Conservation (phyloP, 306 rosid species). For the Cucumis hystrix region DNA sequence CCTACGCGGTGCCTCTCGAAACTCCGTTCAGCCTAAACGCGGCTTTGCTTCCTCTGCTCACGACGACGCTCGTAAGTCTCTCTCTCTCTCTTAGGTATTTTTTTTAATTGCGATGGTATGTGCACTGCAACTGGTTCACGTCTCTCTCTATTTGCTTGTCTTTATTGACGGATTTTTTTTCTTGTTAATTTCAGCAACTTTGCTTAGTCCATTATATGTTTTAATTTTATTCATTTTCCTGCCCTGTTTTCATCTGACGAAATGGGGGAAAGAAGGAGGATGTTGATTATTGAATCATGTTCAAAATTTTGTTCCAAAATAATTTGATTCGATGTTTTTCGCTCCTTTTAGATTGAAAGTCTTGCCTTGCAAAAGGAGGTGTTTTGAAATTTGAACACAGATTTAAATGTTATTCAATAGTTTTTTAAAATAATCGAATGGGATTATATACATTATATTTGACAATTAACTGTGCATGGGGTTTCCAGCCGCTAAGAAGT, state of each 20-base stretch:
- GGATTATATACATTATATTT: background rate
- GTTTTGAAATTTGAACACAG: background rate
- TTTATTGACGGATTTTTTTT: background rate
- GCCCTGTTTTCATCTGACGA: background rate
- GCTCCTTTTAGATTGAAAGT: background rate
- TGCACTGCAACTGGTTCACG: background rate
- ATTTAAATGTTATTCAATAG: background rate
- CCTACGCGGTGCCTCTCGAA: conserved; percentile 41
- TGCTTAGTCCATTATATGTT: background rate
- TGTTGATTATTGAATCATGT: background rate
- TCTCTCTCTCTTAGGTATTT: background rate
- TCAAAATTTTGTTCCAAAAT: background rate
- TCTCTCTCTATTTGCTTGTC: background rate
- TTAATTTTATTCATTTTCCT: background rate
- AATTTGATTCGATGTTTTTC: background rate
- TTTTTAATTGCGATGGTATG: background rate
- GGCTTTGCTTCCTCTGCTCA: conserved; percentile 58
- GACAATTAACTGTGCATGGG: background rate
- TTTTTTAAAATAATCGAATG: background rate
- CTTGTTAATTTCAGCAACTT: background rate
- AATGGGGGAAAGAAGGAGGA: background rate
- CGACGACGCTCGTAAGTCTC: conserved; percentile 58
- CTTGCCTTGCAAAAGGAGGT: background rate
- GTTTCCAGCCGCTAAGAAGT: background rate
- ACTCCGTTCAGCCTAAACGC: conserved; percentile 37